Conservation (phyloP, 2,329 filamentous ascomycete species). For the Ceratocystiopsis sp. region DNA sequence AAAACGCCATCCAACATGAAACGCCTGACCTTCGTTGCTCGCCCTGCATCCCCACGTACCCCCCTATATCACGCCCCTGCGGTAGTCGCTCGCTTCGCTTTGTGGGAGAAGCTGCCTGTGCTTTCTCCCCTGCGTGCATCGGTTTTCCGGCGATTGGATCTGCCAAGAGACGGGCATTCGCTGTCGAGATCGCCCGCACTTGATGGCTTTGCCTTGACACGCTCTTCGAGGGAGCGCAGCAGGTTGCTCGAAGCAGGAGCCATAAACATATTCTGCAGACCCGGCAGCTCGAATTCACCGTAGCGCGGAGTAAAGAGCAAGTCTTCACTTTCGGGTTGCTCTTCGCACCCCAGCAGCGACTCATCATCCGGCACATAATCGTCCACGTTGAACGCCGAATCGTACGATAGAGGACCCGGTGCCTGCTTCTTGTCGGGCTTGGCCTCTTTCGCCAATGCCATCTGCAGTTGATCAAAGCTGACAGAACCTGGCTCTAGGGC, state of each 20-base stretch:
- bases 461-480: background rate
- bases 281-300: conserved; percentile 18
- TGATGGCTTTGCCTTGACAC: background rate
- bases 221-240: background rate
- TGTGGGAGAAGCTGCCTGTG: too few species aligned
- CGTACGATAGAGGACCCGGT: too few species aligned
- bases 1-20: too few species aligned
- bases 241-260: conserved; percentile 1
- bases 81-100: too few species aligned
- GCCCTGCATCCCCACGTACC: too few species aligned
- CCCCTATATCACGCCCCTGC: too few species aligned
- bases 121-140: too few species aligned
- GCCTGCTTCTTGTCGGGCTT: too few species aligned
- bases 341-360: conserved; percentile 12
- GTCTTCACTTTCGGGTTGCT: conserved; percentile 16
- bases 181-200: background rate
- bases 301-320: conserved; percentile 22
- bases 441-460: background rate
- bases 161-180: too few species aligned
- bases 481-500: background rate
- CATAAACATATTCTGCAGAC: conserved; percentile 13
- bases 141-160: too few species aligned
- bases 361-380: conserved; percentile 23
- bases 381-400: background rate
- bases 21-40: too few species aligned